Evolutionary conservation across 2,329 filamentous ascomycete genomes (phyloP).

Genomic region (Colletotrichum sp.): DNA sequence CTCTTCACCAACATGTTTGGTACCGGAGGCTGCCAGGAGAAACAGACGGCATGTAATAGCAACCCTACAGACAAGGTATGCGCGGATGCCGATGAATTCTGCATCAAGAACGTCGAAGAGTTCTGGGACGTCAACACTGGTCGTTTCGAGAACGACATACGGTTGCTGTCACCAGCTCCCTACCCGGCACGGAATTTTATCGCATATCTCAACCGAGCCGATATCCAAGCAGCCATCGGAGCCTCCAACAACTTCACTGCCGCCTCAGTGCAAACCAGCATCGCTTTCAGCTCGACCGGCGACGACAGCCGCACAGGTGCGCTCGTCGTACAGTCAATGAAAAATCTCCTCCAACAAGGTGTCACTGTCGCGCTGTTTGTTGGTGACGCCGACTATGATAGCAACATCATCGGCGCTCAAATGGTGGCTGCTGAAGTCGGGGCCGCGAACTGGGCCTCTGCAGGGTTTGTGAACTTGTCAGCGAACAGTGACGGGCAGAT

Average conservation of each 20-base stretch:
- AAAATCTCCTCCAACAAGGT: neutral
- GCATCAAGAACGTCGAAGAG: neutral
- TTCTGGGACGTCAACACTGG: neutral
- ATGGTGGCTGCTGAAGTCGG: neutral
- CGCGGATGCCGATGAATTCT: neutral
- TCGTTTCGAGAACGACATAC: conserved; percentile 2
- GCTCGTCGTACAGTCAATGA: neutral
- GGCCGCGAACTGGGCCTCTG: neutral
- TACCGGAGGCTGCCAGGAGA: neutral
- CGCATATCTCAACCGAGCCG: conserved; percentile 6
- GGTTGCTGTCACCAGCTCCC: neutral
- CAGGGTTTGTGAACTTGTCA: conserved; percentile 4
- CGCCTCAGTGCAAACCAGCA: neutral
- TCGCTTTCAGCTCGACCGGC: neutral
- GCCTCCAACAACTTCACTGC: neutral
- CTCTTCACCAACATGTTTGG: conserved; percentile 2
- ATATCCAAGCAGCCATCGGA: neutral
- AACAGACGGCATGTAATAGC: neutral
- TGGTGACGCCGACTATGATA: conserved; percentile 11
- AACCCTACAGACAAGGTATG: neutral
- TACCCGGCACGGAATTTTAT: neutral
- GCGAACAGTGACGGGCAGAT: conserved; percentile 7
- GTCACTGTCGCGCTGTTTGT: conserved; percentile 5
- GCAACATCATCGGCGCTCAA: conserved; percentile 2
- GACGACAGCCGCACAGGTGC: conserved; percentile 7